Base-by-base conservation (phyloP, 2,329 filamentous ascomycete species). In the Xylariaceae sp. region DNA sequence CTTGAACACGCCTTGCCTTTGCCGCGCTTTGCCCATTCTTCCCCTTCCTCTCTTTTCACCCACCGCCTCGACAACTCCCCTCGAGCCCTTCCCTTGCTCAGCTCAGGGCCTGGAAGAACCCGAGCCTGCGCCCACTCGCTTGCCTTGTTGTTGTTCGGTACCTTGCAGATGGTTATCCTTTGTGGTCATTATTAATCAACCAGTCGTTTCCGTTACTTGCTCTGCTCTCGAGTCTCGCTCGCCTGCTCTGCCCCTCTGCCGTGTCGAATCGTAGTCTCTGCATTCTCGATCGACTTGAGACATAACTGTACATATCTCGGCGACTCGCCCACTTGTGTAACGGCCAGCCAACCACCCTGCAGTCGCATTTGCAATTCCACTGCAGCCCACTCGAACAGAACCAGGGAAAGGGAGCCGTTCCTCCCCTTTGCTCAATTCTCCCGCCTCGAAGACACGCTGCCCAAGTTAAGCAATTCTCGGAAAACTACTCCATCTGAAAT, bases 261-360 rank as follows among this genome's bases (percentile, higher is more conserved):
- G 22, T 45, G 31, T 53, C 48, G 45, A 51, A 47, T 54, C 48
- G 52, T 51, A 52, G 47, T 51, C 33, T 18, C 14, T 12, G 45
- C 41, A 42, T 43, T 45, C 56, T 53, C 58, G 49, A 58, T 45
- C 57, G 51, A 56, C 49, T 52, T 58, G 48, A 60, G 51, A 59
- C 51, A 54, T 28, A 28, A 4, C 22, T 28, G 4, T 4, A 47
- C 51, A 51, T 52, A 59, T 59, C 58, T 54, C 55, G 48, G 59
- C 59, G 44, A 58, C 57, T 63, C 57, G 57, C 42, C 44, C 50
- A 53, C 47, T 39, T 42, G 56, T 58, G 57, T 57, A 57, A 59
- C 57, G 14, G 45, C 48, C 46, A 49, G 33, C 22, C 48, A 36
- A 53, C 48, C 50, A 48, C 45, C 46, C 51, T 56, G 51, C 56